Base-by-base conservation (phyloP, 257 asterid genomes). In the Nicotiana tabacum region DNA sequence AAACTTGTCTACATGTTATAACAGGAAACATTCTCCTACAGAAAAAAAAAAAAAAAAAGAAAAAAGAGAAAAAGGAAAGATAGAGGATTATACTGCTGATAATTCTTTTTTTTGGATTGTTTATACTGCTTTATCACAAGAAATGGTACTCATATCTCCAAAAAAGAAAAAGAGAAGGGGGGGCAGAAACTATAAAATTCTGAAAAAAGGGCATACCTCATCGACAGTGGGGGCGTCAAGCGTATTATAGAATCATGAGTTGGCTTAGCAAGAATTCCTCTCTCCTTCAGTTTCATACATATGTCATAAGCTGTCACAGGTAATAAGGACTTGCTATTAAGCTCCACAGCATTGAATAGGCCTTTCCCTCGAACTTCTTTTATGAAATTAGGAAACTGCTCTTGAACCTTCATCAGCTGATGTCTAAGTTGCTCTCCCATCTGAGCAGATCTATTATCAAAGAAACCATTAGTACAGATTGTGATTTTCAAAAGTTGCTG, bases 201-300 rank as follows among this genome's bases (percentile, higher is more conserved):
- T 6, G 7, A 37, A 48, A 46, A 67, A 72, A 51, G 1, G 43
- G 4, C 77, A 35, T 91, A 95, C 99, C 97, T 92, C 83, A 95
- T 92, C 58, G 95, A 89, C 12, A 95, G 89, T 18, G 99, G 99
- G 81, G 99, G 99, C 7, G 99, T 94, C 83, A 94, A 83, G 30
- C 98, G 94, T 80, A 96, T 89, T 61, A 92, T 92, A 46, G 98
- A 86, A 84, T 93, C 94, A 39, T 96, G 99, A 18, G 98, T 94
- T 10, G 98, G 98, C 86, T 94, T 96, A 46, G 98, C 97, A 8
- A 96, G 97, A 84, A 94, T 89, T 48, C 99, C 98, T 86, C 98
- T 86, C 83, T 92, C 98, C 87, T 96, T 96, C 81, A 96, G 90
- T 88, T 93, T 94, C 88, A 96, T 89, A 87, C 99, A 96, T 85